Evolutionary conservation across 352 stramenopile species (phyloP).

Genomic region (Globisporangium echinulatum): DNA sequence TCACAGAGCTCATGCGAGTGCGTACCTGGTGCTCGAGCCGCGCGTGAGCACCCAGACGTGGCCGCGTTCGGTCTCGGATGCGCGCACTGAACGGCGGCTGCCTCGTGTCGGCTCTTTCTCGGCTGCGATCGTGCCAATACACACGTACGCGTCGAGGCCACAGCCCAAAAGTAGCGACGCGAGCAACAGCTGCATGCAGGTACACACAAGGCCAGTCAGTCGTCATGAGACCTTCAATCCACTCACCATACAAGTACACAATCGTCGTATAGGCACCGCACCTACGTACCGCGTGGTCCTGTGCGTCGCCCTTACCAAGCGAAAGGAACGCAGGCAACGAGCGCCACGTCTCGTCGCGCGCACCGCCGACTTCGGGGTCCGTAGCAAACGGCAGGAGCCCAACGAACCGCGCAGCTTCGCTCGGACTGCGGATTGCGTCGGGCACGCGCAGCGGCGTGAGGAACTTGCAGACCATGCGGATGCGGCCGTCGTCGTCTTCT

Average conservation of each 20-base stretch:
- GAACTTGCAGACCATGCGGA: slow-evolving; percentile 86
- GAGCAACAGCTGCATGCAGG: slow-evolving; percentile 54
- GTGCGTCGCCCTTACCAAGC: slow-evolving; percentile 61
- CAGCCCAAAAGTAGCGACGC: slow-evolving; percentile 86
- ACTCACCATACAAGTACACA: too few relatives aligned
- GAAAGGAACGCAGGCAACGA: slow-evolving; percentile 66
- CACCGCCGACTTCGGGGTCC: slow-evolving; percentile 41
- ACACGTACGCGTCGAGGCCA: slow-evolving; percentile 84
- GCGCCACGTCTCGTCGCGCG: slow-evolving; percentile 70
- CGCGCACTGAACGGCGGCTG: slow-evolving; percentile 3
- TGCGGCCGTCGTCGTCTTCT: slow-evolving; percentile 81
- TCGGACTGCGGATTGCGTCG: slow-evolving; percentile 49
- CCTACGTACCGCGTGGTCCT: slow-evolving; percentile 68
- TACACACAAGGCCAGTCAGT: neutral
- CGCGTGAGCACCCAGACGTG: slow-evolving; percentile 81
- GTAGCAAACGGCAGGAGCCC: slow-evolving; percentile 66
- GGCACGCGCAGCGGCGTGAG: slow-evolving; percentile 49
- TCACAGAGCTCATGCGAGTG: too few relatives aligned
- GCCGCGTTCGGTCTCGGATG: slow-evolving; percentile 22
- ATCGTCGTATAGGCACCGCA: too few relatives aligned
- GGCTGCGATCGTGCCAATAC: slow-evolving; percentile 66
- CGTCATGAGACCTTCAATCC: too few relatives aligned
- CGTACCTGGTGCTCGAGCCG: slow-evolving; percentile 16
- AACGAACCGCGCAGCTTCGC: slow-evolving; percentile 84
- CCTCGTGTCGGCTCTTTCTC: slow-evolving; percentile 16